These are phyloP conservation scores for Collybiopsis confluens DNA, from an alignment of 768 basidiomycete genomes.

Conservation along the genomic window DNA sequence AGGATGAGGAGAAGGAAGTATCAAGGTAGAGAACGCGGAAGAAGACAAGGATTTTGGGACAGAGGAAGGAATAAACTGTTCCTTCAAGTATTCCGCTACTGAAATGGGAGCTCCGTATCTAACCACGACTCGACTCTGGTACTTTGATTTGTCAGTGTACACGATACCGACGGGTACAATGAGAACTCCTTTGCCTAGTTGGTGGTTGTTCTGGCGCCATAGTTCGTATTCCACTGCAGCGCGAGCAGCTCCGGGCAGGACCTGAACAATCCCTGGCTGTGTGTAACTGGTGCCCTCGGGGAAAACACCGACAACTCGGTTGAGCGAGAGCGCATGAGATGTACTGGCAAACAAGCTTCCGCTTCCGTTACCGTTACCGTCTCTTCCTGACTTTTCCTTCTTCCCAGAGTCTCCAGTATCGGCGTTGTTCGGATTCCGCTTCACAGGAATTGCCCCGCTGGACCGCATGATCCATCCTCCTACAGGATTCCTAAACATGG, in stretches of 20 bases:
- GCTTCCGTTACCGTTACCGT: constrained; percentile 19
- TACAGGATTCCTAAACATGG: constrained; percentile 58
- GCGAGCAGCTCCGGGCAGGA: constrained; percentile 65
- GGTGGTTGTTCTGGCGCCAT: constrained; percentile 21
- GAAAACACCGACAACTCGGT: constrained; percentile 64
- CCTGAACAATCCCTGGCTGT: constrained; percentile 40
- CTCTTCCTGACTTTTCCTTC: background rate
- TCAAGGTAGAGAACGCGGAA: background rate
- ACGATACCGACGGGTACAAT: constrained; percentile 66
- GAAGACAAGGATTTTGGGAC: constrained; percentile 10
- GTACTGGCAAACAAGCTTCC: constrained; percentile 51
- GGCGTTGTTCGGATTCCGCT: constrained; percentile 48
- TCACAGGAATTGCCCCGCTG: constrained; percentile 71
- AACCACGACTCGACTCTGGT: constrained; percentile 43
- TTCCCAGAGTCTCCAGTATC: background rate
- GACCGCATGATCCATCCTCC: constrained; percentile 48
- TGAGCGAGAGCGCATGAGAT: constrained; percentile 47
- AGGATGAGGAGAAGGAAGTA: background rate
- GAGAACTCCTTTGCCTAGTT: constrained; percentile 25
- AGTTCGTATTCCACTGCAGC: constrained; percentile 66
- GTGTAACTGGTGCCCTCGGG: constrained; percentile 59
- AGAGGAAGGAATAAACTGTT: constrained; percentile 37
- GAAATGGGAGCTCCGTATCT: constrained; percentile 54
- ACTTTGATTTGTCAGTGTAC: constrained; percentile 66
- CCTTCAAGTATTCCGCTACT: constrained; percentile 45